Evolutionary conservation across 108 stramenopile genomes (phyloP).

Genomic region (Skeletonema marinoi): DNA sequence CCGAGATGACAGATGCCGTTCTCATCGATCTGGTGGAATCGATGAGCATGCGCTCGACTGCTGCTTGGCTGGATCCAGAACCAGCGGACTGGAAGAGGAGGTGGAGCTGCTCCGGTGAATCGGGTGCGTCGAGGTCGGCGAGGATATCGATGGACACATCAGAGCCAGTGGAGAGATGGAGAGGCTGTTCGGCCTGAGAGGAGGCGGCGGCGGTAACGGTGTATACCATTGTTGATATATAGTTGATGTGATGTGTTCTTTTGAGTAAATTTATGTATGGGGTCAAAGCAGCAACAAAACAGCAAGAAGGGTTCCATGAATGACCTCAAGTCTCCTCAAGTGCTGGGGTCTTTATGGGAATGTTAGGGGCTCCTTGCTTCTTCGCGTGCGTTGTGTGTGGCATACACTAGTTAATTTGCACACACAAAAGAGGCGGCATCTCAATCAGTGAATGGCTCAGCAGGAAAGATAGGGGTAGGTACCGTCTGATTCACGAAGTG

Average conservation of each 20-base stretch:
- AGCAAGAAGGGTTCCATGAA: no score
- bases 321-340: no score
- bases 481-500: no score
- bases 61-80: neutral
- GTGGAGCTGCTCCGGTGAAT: neutral
- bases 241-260: no score
- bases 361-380: no score
- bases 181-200: neutral
- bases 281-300: no score
- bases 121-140: neutral
- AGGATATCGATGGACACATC: neutral
- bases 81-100: neutral
- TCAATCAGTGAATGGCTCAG: neutral
- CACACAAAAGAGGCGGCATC: no score
- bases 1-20: neutral
- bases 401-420: no score
- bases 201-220: neutral
- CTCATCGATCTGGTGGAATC: neutral
- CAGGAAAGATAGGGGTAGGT: no score
- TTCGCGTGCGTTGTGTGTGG: neutral
- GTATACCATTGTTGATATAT: neutral
- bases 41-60: neutral
- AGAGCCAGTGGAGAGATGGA: neutral
- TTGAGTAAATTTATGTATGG: no score
- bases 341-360: no score